Evolutionary conservation across 139 green algal genomes (phyloP).

Genomic region (Coccomyxa sp.): DNA sequence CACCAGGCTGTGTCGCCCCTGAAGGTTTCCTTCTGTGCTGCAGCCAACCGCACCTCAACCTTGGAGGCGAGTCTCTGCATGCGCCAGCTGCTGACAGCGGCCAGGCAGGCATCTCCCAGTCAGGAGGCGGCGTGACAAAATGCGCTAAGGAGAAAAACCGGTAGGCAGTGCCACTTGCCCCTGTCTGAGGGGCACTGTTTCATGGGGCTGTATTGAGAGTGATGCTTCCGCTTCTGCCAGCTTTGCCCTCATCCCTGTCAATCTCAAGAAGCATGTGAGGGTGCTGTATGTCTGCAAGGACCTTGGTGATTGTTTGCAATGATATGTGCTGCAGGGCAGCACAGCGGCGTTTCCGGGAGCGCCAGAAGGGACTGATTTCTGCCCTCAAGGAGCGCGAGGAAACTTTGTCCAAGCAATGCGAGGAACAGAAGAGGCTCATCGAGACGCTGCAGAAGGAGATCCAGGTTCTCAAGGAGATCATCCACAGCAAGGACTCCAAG

Average conservation of each 20-base stretch:
- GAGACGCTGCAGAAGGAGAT: conserved; percentile 9
- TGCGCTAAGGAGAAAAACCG: conserved; percentile 19
- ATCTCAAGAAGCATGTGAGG: no score
- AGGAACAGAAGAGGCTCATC: not conserved
- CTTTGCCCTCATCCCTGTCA: no score
- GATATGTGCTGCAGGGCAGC: not conserved
- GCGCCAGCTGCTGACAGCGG: not conserved
- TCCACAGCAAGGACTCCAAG: not conserved
- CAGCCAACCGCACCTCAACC: not conserved
- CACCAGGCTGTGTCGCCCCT: no score
- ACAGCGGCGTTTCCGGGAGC: conserved; percentile 16
- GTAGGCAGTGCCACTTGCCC: no score
- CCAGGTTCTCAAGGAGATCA: not conserved
- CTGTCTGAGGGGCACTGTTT: no score
- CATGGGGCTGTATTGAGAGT: no score
- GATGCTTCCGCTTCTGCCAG: no score
- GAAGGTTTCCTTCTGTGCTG: not conserved
- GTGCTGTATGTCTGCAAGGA: no score
- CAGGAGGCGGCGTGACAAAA: not conserved
- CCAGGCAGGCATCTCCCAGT: not conserved
- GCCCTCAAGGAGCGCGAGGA: not conserved
- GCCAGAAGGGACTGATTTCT: conserved; percentile 11
- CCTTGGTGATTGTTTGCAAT: no score
- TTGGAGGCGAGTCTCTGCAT: not conserved
- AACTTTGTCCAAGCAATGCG: not conserved